Conservation (phyloP, 176 grass and related monocot species). For the Oryza meridionalis region DNA sequence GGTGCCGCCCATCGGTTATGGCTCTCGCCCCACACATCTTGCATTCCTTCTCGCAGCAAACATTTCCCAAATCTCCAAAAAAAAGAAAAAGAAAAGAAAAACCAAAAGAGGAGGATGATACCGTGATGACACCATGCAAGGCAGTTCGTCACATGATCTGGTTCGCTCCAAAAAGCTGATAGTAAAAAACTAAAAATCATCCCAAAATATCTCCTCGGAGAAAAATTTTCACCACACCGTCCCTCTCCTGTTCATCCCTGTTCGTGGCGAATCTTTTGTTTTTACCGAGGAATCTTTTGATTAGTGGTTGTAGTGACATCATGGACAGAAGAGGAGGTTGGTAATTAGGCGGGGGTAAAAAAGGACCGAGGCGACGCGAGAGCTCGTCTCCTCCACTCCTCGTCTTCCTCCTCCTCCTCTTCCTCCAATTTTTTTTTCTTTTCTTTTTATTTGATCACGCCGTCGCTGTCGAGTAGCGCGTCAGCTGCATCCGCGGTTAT, state of each 20-base stretch:
- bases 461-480: constrained; percentile 33
- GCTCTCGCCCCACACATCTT: not conserved
- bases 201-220: constrained; percentile 1
- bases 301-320: not conserved
- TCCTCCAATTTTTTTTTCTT: not conserved
- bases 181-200: not conserved
- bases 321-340: not conserved
- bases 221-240: not conserved
- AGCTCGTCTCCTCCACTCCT: not conserved
- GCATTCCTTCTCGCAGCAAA: not conserved
- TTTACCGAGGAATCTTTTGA: not conserved
- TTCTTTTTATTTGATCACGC: not conserved
- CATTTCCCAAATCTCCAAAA: not conserved
- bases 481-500: constrained; percentile 38
- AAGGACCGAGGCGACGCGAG: not conserved
- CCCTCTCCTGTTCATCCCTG: not conserved
- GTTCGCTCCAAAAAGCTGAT: not conserved
- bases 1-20: not conserved
- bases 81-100: not conserved
- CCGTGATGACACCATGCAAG: not conserved
- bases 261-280: not conserved
- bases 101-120: not conserved
- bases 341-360: not conserved
- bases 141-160: not conserved
- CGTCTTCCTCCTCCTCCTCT: not conserved